Base-by-base conservation (phyloP, 768 basidiomycete species). In the Podaxis sp. region DNA sequence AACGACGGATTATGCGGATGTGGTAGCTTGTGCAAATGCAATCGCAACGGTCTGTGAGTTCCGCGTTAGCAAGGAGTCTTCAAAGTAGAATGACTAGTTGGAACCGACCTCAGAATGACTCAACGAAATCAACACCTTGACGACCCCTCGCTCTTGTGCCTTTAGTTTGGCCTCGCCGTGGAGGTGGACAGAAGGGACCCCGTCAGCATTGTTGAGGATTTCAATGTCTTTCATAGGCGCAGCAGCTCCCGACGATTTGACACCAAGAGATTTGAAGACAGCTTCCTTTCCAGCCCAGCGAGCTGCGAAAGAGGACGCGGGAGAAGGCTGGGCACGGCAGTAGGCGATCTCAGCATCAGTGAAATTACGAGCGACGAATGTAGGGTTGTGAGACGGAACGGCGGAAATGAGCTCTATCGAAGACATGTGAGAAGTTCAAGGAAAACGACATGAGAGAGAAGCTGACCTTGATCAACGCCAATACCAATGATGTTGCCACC, bases 241-340 rank as follows among this genome's bases (percentile, higher is more conserved):
- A 5, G 85, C 92, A 11, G 96, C 96, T 41, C 97, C 97, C 75
- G 93, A 91, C 3, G 93, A 94, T 19, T 88, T 77, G 49, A 94
- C 90, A 22, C 93, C 91, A 1, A 99, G 83, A 4, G 94, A 91
- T 79, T 98, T 98, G 88, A 98, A 98, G 58, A 91, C 87, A 2
- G 96, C 96, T 74, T 98, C 97, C 77, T 98, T 99, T 56, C 94
- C 96, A 29, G 85, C 92, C 96, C 97, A 99, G 60, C 96, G 91
- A 38, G 92, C 96, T 22, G 97, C 96, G 71, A 97, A 95, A 2
- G 96, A 98, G 7, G 97, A 90, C 1, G 84, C 75, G 17, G 93
- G 87, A 53, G 91, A 92, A 2, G 96, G 89, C 69, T 98, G 94
- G n/a, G 83, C 68, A 55, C 78, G 81, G 76, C 96, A 98, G 80